Conservation (phyloP, 768 basidiomycete genomes). For the Kwoniella europaea region DNA sequence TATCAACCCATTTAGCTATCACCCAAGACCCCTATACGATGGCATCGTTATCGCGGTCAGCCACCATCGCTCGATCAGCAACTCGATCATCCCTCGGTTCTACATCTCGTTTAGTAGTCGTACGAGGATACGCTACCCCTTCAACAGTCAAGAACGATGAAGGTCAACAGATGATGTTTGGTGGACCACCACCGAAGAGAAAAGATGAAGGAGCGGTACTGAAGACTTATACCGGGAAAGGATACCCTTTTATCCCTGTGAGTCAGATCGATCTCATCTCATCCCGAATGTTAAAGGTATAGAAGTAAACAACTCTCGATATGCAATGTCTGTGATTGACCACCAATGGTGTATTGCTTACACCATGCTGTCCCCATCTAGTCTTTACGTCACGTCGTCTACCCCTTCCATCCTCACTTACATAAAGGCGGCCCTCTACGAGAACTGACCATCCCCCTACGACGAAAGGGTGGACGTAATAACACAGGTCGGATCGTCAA, state of each 20-base stretch:
- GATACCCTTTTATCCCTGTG: constrained; percentile 54
- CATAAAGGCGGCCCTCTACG: constrained; percentile 85
- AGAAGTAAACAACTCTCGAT: too few species aligned
- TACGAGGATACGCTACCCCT: constrained; percentile 23
- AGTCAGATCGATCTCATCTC: constrained; percentile 13
- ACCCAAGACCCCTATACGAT: constrained; percentile 2
- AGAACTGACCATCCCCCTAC: constrained; percentile 76
- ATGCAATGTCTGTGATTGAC: too few species aligned
- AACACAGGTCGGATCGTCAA: constrained; percentile 81
- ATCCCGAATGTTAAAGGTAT: too few species aligned
- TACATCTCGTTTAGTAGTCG: constrained; percentile 16
- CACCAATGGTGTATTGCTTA: neutral
- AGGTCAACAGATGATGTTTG: constrained; percentile 22
- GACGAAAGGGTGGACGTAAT: constrained; percentile 87
- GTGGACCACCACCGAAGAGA: constrained; percentile 23
- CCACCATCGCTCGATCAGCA: constrained; percentile 9
- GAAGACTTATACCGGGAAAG: constrained; percentile 54
- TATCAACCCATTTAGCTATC: neutral
- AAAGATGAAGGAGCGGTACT: constrained; percentile 37
- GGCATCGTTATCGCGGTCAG: constrained; percentile 21
- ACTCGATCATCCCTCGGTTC: constrained; percentile 29
- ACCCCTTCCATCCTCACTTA: constrained; percentile 80
- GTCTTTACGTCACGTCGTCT: constrained; percentile 79
- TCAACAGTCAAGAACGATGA: constrained; percentile 11
- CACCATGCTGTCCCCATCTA: constrained; percentile 2